These are phyloP conservation scores for Solanum neorickii DNA, from an alignment of 257 asterid species.

Conservation along the genomic window DNA sequence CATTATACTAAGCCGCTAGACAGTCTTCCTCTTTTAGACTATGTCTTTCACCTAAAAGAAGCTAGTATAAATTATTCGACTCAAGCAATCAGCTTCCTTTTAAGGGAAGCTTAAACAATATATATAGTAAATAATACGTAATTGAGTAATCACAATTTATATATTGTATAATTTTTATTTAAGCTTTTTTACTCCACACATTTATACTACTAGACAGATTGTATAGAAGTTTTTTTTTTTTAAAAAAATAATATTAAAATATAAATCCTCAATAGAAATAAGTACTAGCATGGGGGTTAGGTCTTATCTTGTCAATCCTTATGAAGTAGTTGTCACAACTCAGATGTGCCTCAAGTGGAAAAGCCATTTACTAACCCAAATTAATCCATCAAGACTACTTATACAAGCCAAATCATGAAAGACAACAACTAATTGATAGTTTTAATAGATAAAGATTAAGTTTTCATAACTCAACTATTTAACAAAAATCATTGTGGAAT, in stretches of 20 bases:
- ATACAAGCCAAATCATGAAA: not conserved
- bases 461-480: not conserved
- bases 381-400: not conserved
- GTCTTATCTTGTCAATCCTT: not conserved
- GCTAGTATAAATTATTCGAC: not conserved
- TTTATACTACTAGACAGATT: no score
- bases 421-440: not conserved
- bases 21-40: not conserved
- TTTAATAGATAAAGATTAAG: not conserved
- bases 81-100: not conserved
- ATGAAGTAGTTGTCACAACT: not conserved
- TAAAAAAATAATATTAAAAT: no score
- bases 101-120: not conserved
- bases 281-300: not conserved
- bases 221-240: not conserved
- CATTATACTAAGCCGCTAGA: not conserved
- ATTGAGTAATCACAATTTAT: not conserved
- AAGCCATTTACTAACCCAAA: not conserved
- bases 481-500: not conserved
- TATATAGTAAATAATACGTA: no score
- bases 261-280: not conserved
- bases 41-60: not conserved
- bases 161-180: no score
- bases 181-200: accelerated
- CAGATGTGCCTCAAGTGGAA: not conserved